Base-by-base conservation (phyloP, 2,329 filamentous ascomycete genomes). In the Fusarium dimerum region DNA sequence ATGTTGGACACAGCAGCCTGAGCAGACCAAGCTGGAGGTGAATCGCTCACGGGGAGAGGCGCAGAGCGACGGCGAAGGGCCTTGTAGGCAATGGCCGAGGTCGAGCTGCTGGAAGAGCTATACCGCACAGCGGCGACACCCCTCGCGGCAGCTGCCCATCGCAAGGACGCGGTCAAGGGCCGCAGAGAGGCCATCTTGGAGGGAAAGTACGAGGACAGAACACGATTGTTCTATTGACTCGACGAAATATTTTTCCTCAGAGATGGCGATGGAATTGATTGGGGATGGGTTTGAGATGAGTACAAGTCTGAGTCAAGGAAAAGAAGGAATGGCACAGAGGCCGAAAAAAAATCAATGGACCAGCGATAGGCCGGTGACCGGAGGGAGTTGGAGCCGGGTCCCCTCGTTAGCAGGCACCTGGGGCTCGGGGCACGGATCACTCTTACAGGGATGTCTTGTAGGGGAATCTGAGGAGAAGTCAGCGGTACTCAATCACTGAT, bases 1-100 rank as follows among this genome's bases (percentile, higher is more conserved):
- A 99, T 99, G 73, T 93, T 96, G 70, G 91, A 96, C 61, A 99
- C 94, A 62, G 94, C 94, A 16, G 94, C 91, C 64, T 94, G 92
- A 38, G 92, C 92, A 68, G 93, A 96, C 81, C 91, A 91, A 11
- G 91, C 80, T 36, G 90, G 87, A 29, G 88, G 81, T 50, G 89
- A 80, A 63, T 90, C 85, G 61, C 84, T 87, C 50, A 90, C 89
- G 48, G 96, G 89, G 18, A 92, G 85, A 57, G 92, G 90, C 17
- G 90, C 88, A 55, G 93, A 89, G 61, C 93, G 90, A 66, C 92
- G 89, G 70, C 96, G 93, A 58, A 97, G 84, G 52, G 93, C 91
- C 81, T 99, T 99, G 85, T 97, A 97, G 67, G 92, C 92, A 59
- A 97, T 85, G 58, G 94, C 93, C 50, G 92, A 94, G 62, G 93